Conservation (phyloP, 106 monocot genomes). For the Phalaenopsis equestris region DNA sequence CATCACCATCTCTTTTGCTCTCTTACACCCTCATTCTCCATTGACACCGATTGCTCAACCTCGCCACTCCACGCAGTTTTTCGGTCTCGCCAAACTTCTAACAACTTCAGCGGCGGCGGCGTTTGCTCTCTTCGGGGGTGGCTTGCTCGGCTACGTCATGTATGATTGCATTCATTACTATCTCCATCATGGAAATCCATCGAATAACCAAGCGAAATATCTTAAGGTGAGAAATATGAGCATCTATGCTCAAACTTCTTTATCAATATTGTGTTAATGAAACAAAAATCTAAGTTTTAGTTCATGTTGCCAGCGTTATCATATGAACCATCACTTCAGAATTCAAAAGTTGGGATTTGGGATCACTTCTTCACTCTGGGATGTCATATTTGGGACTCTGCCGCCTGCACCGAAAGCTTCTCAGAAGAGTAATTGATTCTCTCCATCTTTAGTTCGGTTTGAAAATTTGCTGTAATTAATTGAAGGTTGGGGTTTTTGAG, state of each 20-base stretch:
- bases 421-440: constrained; percentile 23
- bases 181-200: constrained; percentile 78
- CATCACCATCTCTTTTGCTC: too few relatives aligned
- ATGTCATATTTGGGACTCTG: constrained; percentile 58
- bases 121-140: constrained; percentile 64
- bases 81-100: constrained; percentile 35
- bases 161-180: constrained; percentile 98
- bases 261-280: neutral
- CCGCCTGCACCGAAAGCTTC: constrained; percentile 34
- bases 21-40: too few relatives aligned
- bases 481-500: neutral
- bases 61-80: constrained; percentile 31
- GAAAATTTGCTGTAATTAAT: constrained; percentile 1
- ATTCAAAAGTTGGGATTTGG: constrained; percentile 68
- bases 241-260: neutral
- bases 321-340: constrained; percentile 89
- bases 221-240: constrained; percentile 47
- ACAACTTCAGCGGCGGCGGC: constrained; percentile 26
- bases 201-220: constrained; percentile 34
- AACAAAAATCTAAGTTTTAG: constrained; percentile 1
- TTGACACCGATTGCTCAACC: too few relatives aligned
- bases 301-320: constrained; percentile 44
- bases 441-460: neutral
- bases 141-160: constrained; percentile 80
- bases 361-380: constrained; percentile 83